Evolutionary conservation across 2,329 filamentous ascomycete species (phyloP), one percentile per base, ranked within the genome.

Genomic region (Exophiala alcalophila): DNA sequence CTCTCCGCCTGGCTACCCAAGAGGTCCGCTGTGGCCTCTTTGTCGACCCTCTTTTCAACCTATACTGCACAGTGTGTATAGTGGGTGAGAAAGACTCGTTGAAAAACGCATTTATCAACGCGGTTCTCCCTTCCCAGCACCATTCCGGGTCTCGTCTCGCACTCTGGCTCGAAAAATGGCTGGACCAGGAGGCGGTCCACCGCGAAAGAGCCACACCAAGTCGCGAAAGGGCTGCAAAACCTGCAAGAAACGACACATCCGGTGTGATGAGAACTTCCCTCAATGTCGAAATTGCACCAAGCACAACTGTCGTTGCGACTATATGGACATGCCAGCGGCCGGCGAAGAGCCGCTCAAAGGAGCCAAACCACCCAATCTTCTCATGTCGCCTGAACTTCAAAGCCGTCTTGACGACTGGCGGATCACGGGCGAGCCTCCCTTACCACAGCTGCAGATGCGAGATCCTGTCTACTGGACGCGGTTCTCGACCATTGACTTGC

Each of bases 281-380:
- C 92, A 98, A 78, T 98, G 90, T 72, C 88, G 88, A 61, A 98
- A 98, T 69, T 98, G 92, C 70, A 96, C 91, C 50, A 98, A 97
- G 71, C 92, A 98, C 71, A 95, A 96, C 71, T 92, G 94, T 59
- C 86, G 90, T 60, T 98, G 92, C 69, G 92, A 95, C 58, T 98
- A 97, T 72, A 94, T 95, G 76, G 90, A 97, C 63, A 81, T 83
- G 61, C 79, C 85, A 34, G 74, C 79, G 31, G 75, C 83, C 49
- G 67, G 69, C 35, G 74, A 77, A 53, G 74, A 74, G 51, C 70
- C 67, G 43, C 63, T 69, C 38, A 66, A 65, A 46, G 68, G 72
- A 50, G 71, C 73, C 31, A 72, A 74, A 50, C 69, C 73, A 49
- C 71, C 77, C 14, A 74, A 80, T 55, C 77, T 97, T 40, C 80